These are phyloP conservation scores for Mesostigma viride DNA, from an alignment of 139 green algal genomes.

Conservation along the genomic window DNA sequence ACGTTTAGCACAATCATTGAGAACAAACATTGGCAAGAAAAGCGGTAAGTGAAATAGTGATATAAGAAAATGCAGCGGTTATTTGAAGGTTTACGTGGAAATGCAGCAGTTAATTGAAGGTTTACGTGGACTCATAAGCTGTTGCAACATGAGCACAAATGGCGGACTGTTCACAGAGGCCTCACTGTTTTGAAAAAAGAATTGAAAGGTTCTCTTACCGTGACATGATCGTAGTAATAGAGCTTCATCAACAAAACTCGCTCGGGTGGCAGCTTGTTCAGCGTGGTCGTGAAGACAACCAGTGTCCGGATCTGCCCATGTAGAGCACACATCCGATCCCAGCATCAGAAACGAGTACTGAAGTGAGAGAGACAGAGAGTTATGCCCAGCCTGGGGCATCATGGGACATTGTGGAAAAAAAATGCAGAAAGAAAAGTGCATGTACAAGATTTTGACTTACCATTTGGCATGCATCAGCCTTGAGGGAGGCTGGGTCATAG, in stretches of 20 bases:
- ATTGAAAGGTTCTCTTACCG: not conserved
- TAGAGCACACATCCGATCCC: not conserved
- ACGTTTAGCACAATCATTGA: not conserved
- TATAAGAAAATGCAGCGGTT: not conserved
- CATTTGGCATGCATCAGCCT: no score
- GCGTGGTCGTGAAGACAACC: not conserved
- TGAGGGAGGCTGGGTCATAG: no score
- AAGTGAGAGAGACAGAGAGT: not conserved
- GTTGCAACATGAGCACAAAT: not conserved
- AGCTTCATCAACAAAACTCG: not conserved
- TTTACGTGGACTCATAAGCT: not conserved
- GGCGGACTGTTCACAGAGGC: no score
- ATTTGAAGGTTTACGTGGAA: not conserved
- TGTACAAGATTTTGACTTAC: no score
- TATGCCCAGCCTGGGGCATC: not conserved
- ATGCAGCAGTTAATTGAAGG: not conserved
- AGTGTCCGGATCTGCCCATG: not conserved
- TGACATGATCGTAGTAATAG: not conserved
- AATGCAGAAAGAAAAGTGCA: not conserved
- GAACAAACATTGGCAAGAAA: not conserved
- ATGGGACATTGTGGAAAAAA: not conserved
- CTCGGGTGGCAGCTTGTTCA: not conserved
- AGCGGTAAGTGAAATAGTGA: not conserved
- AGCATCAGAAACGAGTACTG: not conserved
- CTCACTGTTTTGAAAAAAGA: not conserved